These are phyloP conservation scores for Daldinia sp. DNA, from an alignment of 2,329 filamentous ascomycete species.

Conservation along the genomic window DNA sequence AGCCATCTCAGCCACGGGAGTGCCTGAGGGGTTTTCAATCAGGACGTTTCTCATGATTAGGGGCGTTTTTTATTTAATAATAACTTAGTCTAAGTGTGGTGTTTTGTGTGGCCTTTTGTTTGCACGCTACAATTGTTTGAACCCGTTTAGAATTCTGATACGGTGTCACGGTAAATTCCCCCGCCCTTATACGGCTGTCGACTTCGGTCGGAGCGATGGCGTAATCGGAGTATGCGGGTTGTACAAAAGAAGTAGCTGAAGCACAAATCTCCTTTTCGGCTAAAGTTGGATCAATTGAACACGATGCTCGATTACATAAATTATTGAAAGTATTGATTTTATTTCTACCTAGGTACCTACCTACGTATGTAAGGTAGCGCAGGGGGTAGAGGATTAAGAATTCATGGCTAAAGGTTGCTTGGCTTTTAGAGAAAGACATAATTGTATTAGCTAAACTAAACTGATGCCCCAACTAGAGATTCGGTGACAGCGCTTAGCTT, in stretches of 20 bases:
- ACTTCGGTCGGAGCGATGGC: conserved; percentile 35
- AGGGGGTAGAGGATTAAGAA: neutral
- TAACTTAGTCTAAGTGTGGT: neutral
- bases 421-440: neutral
- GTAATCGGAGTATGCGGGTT: conserved; percentile 31
- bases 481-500: too few relatives aligned
- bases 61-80: neutral
- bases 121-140: neutral
- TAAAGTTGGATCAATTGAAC: conserved; percentile 8
- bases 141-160: conserved; percentile 2
- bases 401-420: neutral
- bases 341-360: neutral
- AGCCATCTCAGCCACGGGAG: conserved; percentile 21
- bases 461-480: too few relatives aligned
- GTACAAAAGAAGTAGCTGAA: conserved; percentile 19
- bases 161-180: conserved; percentile 12
- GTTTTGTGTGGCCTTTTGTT: neutral
- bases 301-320: conserved; percentile 2
- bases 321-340: neutral
- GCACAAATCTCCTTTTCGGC: neutral
- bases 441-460: too few relatives aligned
- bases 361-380: too few relatives aligned
- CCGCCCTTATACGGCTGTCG: conserved; percentile 30
- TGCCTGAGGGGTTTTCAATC: conserved; percentile 36
- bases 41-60: conserved; percentile 35